A percentile compares a stretch with the other conserved stretches of the same genome.
Evolutionary conservation across 2,329 filamentous ascomycete genomes (phyloP).

Genomic region (Tolypocladium guangdongense): DNA sequence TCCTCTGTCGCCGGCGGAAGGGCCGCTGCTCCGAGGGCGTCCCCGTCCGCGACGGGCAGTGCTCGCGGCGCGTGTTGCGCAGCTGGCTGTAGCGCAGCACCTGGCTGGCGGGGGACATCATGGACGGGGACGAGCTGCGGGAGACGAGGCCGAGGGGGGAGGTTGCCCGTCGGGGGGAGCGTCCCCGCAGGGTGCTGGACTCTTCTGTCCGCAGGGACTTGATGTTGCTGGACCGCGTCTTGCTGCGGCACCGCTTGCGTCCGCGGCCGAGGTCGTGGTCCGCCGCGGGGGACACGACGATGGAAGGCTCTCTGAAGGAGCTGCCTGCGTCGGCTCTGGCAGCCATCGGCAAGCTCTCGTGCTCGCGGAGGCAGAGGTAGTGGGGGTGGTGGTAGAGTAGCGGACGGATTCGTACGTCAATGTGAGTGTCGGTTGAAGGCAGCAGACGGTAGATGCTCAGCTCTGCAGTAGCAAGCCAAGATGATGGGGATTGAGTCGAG

Average conservation of each 20-base stretch:
- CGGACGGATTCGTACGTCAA: too few species aligned
- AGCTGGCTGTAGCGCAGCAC: conserved; percentile 30
- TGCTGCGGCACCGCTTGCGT: conserved; percentile 28
- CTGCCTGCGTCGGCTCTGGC: conserved; percentile 10
- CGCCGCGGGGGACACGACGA: conserved; percentile 9
- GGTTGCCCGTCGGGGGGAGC: conserved; percentile 27
- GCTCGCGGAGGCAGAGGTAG: not conserved
- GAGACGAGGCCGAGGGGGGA: conserved; percentile 23
- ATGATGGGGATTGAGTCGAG: too few species aligned
- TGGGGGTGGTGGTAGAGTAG: not conserved
- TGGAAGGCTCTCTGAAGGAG: conserved; percentile 12
- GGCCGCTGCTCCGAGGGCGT: conserved; percentile 22
- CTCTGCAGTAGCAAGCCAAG: not conserved
- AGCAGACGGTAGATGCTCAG: not conserved
- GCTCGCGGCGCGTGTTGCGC: conserved; percentile 30
- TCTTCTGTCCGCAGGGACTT: conserved; percentile 25
- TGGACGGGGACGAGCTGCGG: conserved; percentile 21
- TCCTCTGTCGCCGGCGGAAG: conserved; percentile 24
- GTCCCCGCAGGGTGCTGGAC: conserved; percentile 30
- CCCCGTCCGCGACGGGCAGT: conserved; percentile 28
- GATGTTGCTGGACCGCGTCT: conserved; percentile 17
- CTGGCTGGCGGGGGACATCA: conserved; percentile 29
- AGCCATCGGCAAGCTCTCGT: conserved; percentile 11
- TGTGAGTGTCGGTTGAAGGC: not conserved
- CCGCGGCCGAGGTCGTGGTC: conserved; percentile 23